Conservation (phyloP, 1,284 basidiomycete genomes). For the Anthracocystis setariae region DNA sequence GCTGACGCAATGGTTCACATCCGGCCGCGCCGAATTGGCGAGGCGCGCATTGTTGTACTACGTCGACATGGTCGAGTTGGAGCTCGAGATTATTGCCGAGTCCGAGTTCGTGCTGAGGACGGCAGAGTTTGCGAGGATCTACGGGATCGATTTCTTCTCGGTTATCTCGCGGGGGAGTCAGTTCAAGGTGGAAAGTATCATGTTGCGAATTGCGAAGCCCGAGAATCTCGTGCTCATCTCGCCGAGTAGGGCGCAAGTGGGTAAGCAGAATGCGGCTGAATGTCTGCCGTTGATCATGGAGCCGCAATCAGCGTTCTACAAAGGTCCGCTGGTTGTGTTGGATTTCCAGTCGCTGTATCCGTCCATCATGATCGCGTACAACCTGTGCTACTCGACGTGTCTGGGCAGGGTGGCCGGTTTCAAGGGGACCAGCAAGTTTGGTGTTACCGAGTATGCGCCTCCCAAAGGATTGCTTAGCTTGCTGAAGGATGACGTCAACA, state of each 20-base stretch:
- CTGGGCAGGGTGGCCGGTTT: conserved; percentile 86
- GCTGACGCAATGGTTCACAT: conserved; percentile 78
- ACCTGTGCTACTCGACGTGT: conserved; percentile 78
- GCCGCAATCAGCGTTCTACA: conserved; percentile 90
- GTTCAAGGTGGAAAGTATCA: conserved; percentile 97
- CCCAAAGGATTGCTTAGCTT: conserved; percentile 73
- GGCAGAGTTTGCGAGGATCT: conserved; percentile 89
- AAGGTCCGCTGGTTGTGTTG: conserved; percentile 86
- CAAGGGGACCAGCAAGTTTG: conserved; percentile 87
- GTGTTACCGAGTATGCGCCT: conserved; percentile 77
- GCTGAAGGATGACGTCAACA: conserved; percentile 29
- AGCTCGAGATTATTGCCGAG: conserved; percentile 57
- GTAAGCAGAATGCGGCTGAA: conserved; percentile 93
- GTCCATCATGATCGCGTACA: conserved; percentile 97
- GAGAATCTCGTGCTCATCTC: conserved; percentile 73
- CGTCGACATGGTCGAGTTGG: conserved; percentile 49
- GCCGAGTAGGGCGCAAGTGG: conserved; percentile 62
- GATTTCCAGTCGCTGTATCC: conserved; percentile 98
- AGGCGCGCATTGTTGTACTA: conserved; percentile 52
- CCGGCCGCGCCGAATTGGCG: conserved; percentile 25
- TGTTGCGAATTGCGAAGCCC: conserved; percentile 97
- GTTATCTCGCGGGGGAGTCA: conserved; percentile 94
- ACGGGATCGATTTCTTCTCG: conserved; percentile 95
- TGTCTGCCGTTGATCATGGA: conserved; percentile 94
- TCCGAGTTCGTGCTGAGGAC: conserved; percentile 65